A percentile compares a stretch with the other conserved stretches of the same genome.
Conservation (phyloP, 148 eudicot species). For the Chenopodium formosanum region DNA sequence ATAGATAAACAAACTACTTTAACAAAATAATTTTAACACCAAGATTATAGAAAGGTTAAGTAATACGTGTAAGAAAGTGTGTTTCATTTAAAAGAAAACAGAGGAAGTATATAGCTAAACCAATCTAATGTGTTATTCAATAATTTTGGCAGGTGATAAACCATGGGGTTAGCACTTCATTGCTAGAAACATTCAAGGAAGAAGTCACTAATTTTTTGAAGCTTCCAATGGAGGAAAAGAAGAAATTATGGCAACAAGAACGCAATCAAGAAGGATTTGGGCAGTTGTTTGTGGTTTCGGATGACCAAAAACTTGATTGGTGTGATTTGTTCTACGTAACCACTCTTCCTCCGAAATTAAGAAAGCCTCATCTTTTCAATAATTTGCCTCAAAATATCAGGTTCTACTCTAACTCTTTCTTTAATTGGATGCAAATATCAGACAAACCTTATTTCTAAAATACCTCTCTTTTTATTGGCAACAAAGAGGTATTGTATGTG, state of each 20-base stretch:
- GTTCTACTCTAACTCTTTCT: slow-evolving; percentile 25
- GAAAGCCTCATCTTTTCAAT: slow-evolving; percentile 36
- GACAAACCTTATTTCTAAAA: no score
- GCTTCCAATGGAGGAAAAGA: slow-evolving; percentile 46
- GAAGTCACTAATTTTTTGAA: slow-evolving; percentile 35
- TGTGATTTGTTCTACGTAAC: slow-evolving; percentile 51
- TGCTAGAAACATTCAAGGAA: slow-evolving; percentile 41
- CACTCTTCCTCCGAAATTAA: slow-evolving; percentile 38
- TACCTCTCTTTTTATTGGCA: no score
- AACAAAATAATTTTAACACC: no score
- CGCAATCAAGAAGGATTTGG: slow-evolving; percentile 61
- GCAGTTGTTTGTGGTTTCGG: slow-evolving; percentile 50
- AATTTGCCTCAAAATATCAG: slow-evolving; percentile 40
- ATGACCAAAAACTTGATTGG: slow-evolving; percentile 66
- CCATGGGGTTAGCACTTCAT: slow-evolving; percentile 42
- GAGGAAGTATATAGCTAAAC: no score
- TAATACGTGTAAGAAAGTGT: no score
- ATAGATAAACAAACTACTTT: no score
- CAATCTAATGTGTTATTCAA: no score
- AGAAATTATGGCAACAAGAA: slow-evolving; percentile 41
- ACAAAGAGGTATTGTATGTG: no score
- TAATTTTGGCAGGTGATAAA: slow-evolving; percentile 41
- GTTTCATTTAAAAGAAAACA: no score
- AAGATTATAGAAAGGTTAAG: no score
- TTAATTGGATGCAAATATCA: no score